These are phyloP conservation scores for Eudorina sp. DNA, from an alignment of 139 green algal genomes.

Conservation along the genomic window DNA sequence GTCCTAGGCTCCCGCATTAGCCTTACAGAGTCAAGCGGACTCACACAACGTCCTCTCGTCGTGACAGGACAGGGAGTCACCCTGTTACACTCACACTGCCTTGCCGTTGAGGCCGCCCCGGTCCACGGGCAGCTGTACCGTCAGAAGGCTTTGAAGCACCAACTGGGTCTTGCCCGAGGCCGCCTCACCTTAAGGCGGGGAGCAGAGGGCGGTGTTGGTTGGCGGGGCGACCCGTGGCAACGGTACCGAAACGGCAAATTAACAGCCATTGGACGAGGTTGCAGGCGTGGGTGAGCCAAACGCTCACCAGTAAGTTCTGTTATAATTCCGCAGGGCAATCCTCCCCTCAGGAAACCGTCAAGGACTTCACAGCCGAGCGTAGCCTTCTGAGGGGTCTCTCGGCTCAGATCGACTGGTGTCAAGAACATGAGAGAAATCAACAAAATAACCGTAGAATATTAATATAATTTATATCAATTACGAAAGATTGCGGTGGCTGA, in stretches of 20 bases:
- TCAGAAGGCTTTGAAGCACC: constrained; percentile 33
- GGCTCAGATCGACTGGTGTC: constrained; percentile 13
- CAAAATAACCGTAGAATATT: too few relatives aligned
- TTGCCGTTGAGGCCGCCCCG: constrained; percentile 10
- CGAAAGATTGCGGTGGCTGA: too few relatives aligned
- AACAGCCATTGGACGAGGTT: too few relatives aligned
- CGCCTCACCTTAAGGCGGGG: not conserved
- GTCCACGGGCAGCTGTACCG: constrained; percentile 2
- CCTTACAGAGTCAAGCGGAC: too few relatives aligned
- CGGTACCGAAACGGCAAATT: too few relatives aligned
- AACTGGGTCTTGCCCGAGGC: constrained; percentile 36
- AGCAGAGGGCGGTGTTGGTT: not conserved
- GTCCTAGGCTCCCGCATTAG: too few relatives aligned
- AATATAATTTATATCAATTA: too few relatives aligned
- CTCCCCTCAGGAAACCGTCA: constrained; percentile 66
- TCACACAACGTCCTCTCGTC: too few relatives aligned
- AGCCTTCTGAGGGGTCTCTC: not conserved
- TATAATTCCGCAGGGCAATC: constrained; percentile 64
- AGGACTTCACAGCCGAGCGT: constrained; percentile 62
- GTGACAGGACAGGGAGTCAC: too few relatives aligned
- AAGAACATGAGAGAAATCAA: too few relatives aligned
- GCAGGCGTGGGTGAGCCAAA: too few relatives aligned
- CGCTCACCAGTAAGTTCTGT: constrained; percentile 73
- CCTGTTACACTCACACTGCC: constrained; percentile 17
- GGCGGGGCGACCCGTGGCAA: not conserved